Base-by-base conservation (phyloP, 257 asterid species). In the Linderniella brevidens region DNA sequence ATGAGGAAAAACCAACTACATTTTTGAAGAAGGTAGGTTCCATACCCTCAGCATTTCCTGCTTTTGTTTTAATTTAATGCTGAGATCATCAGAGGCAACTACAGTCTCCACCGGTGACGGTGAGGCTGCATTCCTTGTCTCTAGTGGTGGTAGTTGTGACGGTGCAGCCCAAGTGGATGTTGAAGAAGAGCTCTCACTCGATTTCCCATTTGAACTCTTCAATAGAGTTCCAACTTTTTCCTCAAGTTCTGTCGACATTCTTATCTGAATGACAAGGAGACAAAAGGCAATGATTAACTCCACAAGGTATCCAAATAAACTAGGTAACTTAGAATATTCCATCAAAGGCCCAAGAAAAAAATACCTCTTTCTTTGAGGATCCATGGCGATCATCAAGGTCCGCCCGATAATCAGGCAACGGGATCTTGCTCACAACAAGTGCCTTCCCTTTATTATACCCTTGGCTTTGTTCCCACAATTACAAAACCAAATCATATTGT, bases 301-400 rank as follows among this genome's bases (percentile, higher is more conserved):
- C 14, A 46, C 41, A 64, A 41, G 41, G 19, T 41, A 53, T 52
- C 52, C 13, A 57, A 45, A 41, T 8, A 16, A 35, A 49, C 16
- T 39, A 36, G 32, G 5, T 11, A 16, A 46, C 1, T 17, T 17
- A 46, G 1, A 16, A 4, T 17, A 17, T 8, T 11, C 32, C 25
- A 17, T 19, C 11, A 17, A 17, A 10, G 25, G 18, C 19, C 48
- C 51, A 17, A 45, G 4, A 52, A 57, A 18, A 48, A 52, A 41
- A 35, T 65, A 87, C 95, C 90, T 83, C 95, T 57, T 76, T 78
- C 68, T 73, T 79, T n/a, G 79, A 69, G 50, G 93, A 78, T 57
- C 95, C 97, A 57, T 88, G 95, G 48, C 49, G 77, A 65, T 83
- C 97, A 41, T 88, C 97, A 50, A 88, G 93, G 74, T 88, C 97